Base-by-base conservation (phyloP, 2,329 filamentous ascomycete species). In the Phaeosphaeria sp. region DNA sequence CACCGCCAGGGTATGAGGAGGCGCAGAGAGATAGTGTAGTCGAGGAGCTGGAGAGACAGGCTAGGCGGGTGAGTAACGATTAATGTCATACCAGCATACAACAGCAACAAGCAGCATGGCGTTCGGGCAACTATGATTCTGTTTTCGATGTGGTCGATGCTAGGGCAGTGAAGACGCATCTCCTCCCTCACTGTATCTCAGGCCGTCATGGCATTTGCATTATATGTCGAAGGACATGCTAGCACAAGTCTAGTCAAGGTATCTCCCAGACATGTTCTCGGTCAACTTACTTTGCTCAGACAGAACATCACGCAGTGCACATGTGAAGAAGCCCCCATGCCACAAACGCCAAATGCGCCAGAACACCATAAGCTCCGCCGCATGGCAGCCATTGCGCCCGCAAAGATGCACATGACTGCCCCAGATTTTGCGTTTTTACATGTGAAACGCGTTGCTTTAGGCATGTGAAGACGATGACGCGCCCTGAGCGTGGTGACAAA, bases 1-100 rank as follows among this genome's bases (percentile, higher is more conserved):
- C 93, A 5, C 94, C 94, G 48, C 94, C 94, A 49, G 91, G 88
- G 36, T 98, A 98, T 73, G 93, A 97, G 70, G 92, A 97, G 76
- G 91, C 91, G 25, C 94, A 97, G 77, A 88, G 92, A 73, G 87
- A 91, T 66, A 91, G 90, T 59, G 83, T 93, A 64, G 89, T 89
- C 46, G 86, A 90, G 60, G 91, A 91, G 65, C 82, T 91, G 44
- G 91, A 94, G 72, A 70, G 79, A 61, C 71, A 77, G 62, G 57
- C 40, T 60, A 57, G 48, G 51, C 57, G 44, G 36, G 49, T 25
- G 57, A 55, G 46, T 53, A 60, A 66, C 56, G 61, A 67, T 36
- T 44, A 39, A 45, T 39, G 27, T 13, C 22, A 47, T 36, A 51
- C n/a, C 30, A 49, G 56, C 49, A 55, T 24, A 24, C n/a, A 30